Evolutionary conservation across 148 eudicot species (phyloP).

Genomic region (Cornus kousa): DNA sequence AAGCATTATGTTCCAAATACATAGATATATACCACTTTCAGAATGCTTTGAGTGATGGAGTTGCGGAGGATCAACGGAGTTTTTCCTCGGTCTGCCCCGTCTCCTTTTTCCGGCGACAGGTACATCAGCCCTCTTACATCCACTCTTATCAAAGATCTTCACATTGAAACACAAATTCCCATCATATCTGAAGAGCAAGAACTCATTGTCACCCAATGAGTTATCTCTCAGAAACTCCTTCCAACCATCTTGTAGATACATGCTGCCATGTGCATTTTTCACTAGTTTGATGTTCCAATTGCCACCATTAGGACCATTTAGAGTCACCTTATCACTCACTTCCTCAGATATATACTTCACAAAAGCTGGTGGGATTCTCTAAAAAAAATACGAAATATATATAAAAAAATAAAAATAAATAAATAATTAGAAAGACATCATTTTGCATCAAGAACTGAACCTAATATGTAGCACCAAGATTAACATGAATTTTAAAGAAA

Average conservation of each 20-base stretch:
- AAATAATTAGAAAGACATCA: too few species aligned
- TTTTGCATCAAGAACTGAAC: too few species aligned
- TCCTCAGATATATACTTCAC: conserved; percentile 1
- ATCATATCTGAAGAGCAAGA: conserved; percentile 16
- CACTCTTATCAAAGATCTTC: conserved; percentile 9
- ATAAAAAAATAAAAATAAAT: too few species aligned
- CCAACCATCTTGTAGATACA: conserved; percentile 23
- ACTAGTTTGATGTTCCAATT: not conserved
- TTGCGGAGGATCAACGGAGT: not conserved
- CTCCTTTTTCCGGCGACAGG: not conserved
- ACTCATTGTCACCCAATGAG: conserved; percentile 10
- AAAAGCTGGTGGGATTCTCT: conserved; percentile 16
- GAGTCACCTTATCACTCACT: not conserved
- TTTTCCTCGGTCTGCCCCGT: not conserved
- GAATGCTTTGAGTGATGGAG: not conserved
- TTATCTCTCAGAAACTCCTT: conserved; percentile 8
- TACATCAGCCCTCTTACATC: not conserved
- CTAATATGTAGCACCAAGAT: too few species aligned
- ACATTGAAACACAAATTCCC: conserved; percentile 20
- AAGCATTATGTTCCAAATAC: too few species aligned
- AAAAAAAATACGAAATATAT: not conserved
- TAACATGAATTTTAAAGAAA: too few species aligned
- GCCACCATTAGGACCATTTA: conserved; percentile 9
- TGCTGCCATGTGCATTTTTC: conserved; percentile 1
- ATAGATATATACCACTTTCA: not conserved